phyloP scores from a whole-genome alignment of 2,329 filamentous ascomycete species.

The Nectriaceae sp. region DNA sequence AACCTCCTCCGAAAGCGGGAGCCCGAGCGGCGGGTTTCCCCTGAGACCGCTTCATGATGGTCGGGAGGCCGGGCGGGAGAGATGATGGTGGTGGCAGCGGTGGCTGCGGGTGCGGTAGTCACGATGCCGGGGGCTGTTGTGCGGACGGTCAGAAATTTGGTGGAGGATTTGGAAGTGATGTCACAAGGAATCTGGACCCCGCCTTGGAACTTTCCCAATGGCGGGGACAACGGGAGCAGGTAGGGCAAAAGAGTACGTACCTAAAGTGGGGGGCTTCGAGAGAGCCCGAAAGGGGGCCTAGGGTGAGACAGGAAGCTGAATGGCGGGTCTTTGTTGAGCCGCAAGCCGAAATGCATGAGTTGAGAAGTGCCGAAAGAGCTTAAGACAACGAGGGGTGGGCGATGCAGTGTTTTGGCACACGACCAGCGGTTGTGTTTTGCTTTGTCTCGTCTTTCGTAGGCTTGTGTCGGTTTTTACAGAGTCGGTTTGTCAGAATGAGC shows the following conservation, averaged over 20 bases:
- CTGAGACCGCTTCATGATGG: constrained; percentile 31
- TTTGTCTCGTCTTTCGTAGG: no score
- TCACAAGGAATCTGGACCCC: not conserved
- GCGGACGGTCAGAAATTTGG: not conserved
- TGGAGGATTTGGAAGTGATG: not conserved
- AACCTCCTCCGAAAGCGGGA: no score
- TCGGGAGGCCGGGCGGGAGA: not conserved
- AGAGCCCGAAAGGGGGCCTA: not conserved
- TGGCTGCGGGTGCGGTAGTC: not conserved
- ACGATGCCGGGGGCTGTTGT: not conserved
- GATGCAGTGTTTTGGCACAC: no score
- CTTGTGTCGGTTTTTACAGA: not conserved
- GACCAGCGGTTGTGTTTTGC: no score
- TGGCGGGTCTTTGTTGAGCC: not conserved
- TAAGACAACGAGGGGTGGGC: no score
- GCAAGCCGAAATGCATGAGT: not conserved
- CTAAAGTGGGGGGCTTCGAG: not conserved
- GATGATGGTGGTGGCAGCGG: not conserved
- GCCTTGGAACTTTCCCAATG: no score
- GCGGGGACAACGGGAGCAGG: not conserved
- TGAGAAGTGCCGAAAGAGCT: not conserved
- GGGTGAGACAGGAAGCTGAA: not conserved
- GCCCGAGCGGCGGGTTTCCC: constrained; percentile 26
- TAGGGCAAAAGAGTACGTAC: not conserved
- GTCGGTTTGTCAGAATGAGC: not conserved